Conservation (phyloP, 1,284 basidiomycete genomes). For the Irpex sp. region DNA sequence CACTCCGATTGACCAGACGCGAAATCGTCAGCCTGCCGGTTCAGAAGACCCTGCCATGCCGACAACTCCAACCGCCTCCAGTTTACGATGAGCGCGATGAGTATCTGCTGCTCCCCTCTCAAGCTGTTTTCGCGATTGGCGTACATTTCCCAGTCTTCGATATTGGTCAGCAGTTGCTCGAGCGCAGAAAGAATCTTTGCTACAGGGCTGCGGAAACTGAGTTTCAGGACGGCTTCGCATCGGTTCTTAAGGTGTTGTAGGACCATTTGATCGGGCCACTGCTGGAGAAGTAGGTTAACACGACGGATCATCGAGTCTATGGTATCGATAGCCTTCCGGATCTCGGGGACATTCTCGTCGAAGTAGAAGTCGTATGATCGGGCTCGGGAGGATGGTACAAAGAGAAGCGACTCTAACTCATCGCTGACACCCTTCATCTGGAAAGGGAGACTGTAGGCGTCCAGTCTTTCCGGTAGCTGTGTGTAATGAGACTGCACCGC, state of each 20-base stretch:
- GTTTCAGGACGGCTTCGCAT: conserved; percentile 65
- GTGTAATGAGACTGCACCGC: conserved; percentile 30
- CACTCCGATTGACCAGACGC: conserved; percentile 68
- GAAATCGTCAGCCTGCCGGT: conserved; percentile 66
- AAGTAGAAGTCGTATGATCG: conserved; percentile 74
- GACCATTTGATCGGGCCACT: conserved; percentile 99
- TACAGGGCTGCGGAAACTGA: conserved; percentile 72
- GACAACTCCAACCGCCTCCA: conserved; percentile 91
- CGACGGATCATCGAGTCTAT: conserved; percentile 51
- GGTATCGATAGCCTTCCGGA: conserved; percentile 54
- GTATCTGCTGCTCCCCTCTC: conserved; percentile 57
- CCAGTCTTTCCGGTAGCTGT: conserved; percentile 41
- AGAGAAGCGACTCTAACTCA: conserved; percentile 30
- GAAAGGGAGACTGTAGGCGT: conserved; percentile 43
- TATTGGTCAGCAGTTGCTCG: conserved; percentile 85
- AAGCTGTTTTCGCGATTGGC: conserved; percentile 87
- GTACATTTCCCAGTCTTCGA: conserved; percentile 97
- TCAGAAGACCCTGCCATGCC: conserved; percentile 84
- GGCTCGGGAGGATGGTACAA: conserved; percentile 12
- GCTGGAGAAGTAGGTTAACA: conserved; percentile 58
- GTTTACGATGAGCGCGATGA: conserved; percentile 78
- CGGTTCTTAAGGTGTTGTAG: conserved; percentile 81
- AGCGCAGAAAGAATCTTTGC: conserved; percentile 83
- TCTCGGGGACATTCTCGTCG: conserved; percentile 71
- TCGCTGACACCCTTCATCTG: conserved; percentile 43